Evolutionary conservation across 495 filamentous ascomycete genomes (phyloP).

Genomic region (Aspergillus egyptiacus): DNA sequence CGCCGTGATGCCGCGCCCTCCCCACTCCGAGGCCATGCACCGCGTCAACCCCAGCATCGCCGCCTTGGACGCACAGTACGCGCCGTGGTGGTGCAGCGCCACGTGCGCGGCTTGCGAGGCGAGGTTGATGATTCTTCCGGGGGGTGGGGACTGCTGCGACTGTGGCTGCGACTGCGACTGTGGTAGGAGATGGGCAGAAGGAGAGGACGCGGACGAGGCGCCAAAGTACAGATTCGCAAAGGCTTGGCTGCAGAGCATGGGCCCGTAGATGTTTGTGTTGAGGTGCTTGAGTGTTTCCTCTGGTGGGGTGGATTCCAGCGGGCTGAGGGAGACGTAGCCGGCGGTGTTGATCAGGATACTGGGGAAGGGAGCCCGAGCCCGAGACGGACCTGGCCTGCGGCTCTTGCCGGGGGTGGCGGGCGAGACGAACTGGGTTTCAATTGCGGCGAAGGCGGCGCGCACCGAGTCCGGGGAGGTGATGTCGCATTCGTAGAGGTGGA

Average conservation of each 20-base stretch:
- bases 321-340: constrained; percentile 38
- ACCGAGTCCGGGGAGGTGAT: constrained; percentile 37
- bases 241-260: constrained; percentile 40
- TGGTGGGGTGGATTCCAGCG: constrained; percentile 33
- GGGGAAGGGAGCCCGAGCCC: constrained; percentile 16
- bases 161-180: constrained; percentile 11
- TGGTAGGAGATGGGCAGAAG: too few species aligned
- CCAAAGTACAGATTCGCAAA: constrained; percentile 38
- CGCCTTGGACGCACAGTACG: constrained; percentile 46
- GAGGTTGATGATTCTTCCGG: constrained; percentile 35
- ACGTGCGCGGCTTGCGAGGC: constrained; percentile 36
- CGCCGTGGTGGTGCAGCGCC: constrained; percentile 36
- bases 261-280: constrained; percentile 32
- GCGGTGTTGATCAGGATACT: constrained; percentile 40
- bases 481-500: constrained; percentile 38
- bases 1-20: constrained; percentile 28
- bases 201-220: too few species aligned
- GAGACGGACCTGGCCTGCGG: too few species aligned
- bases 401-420: constrained; percentile 5
- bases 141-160: constrained; percentile 19
- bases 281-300: constrained; percentile 38
- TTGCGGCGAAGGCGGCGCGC: constrained; percentile 24
- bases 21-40: constrained; percentile 45
- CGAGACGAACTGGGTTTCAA: constrained; percentile 20
- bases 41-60: constrained; percentile 42